Conservation (phyloP, 192 early-diverging fungal genomes). For the Phycomyces blakesleeanus region DNA sequence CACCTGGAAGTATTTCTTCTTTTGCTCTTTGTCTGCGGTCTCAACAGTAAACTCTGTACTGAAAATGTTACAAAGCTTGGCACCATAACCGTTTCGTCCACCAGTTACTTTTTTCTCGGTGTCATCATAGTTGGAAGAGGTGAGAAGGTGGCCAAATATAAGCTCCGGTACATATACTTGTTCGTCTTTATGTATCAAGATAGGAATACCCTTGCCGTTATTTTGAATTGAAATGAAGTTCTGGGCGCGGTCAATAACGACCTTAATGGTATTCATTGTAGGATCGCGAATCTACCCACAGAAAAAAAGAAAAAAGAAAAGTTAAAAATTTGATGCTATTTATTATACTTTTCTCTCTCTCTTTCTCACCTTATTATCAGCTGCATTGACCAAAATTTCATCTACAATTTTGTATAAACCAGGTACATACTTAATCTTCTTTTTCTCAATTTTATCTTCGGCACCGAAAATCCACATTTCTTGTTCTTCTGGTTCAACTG, state of each 20-base stretch:
- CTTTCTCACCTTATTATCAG: constrained; percentile 78
- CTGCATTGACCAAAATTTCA: constrained; percentile 96
- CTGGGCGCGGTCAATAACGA: constrained; percentile 79
- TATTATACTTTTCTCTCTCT: too few species aligned
- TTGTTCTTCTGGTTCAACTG: constrained; percentile 74
- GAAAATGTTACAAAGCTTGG: constrained; percentile 97
- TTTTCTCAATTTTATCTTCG: constrained; percentile 57
- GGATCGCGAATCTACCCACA: constrained; percentile 71
- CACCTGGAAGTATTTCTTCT: constrained; percentile 79
- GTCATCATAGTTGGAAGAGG: constrained; percentile 97
- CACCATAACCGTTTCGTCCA: constrained; percentile 92
- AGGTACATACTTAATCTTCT: constrained; percentile 72
- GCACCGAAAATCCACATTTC: constrained; percentile 86
- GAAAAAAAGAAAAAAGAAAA: neutral
- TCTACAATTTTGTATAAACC: constrained; percentile 98
- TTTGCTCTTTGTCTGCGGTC: constrained; percentile 71
- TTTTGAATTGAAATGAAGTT: constrained; percentile 87
- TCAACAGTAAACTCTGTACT: constrained; percentile 92
- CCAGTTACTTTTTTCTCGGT: constrained; percentile 91
- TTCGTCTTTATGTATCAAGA: constrained; percentile 89
- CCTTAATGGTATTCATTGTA: constrained; percentile 80
- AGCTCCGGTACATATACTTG: constrained; percentile 92
- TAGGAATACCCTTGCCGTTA: constrained; percentile 92
- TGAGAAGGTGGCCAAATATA: constrained; percentile 95
- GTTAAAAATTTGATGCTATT: too few species aligned